Evolutionary conservation across 2,329 filamentous ascomycete species (phyloP).

Genomic region (Teratosphaeria nubilosa): DNA sequence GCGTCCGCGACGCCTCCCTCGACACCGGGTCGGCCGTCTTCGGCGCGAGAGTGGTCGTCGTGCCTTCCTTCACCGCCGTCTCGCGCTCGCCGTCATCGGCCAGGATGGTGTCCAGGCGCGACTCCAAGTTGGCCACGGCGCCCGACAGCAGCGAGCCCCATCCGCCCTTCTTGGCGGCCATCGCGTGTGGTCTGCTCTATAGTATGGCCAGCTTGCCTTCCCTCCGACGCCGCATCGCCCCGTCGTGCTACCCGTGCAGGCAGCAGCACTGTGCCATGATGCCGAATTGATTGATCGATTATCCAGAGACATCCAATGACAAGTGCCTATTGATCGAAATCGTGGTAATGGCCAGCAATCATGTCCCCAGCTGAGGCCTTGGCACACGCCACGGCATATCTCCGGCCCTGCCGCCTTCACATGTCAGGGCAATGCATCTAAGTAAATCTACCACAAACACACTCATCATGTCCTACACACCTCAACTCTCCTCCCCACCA

Average conservation of each 20-base stretch:
- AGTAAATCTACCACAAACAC: not conserved
- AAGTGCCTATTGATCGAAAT: not conserved
- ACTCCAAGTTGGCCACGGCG: constrained; percentile 88
- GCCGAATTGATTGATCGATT: not conserved
- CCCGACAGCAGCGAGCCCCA: constrained; percentile 62
- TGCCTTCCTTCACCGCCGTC: constrained; percentile 28
- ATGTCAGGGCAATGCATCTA: no score
- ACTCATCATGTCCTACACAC: constrained; percentile 13
- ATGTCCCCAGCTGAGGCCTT: not conserved
- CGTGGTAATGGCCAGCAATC: not conserved
- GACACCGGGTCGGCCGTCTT: constrained; percentile 1
- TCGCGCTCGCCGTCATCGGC: constrained; percentile 59
- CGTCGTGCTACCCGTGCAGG: constrained; percentile 3
- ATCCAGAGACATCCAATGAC: no score
- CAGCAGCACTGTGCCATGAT: not conserved
- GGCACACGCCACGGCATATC: not conserved
- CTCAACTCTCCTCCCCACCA: constrained; percentile 8
- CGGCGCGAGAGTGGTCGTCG: not conserved
- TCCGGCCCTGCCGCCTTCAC: not conserved
- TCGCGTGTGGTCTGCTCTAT: not conserved
- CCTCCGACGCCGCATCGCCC: constrained; percentile 18
- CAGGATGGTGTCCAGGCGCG: constrained; percentile 81
- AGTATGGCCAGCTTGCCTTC: constrained; percentile 2
- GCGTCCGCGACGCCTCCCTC: not conserved
- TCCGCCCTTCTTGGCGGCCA: constrained; percentile 19